Conservation (phyloP, 73 alveolate genomes). For the Paramecium biaurelia region DNA sequence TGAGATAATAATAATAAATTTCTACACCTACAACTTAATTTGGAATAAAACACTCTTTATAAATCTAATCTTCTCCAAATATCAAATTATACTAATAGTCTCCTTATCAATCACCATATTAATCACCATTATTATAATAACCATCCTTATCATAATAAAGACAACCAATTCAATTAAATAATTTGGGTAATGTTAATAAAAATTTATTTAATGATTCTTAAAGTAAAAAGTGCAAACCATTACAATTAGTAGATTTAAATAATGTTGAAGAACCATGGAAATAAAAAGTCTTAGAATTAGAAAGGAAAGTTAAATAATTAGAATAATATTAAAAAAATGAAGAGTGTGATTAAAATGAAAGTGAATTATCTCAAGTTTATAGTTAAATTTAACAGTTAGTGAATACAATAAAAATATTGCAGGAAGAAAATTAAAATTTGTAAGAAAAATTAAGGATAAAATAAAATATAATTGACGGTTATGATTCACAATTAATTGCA, state of each 20-base stretch:
- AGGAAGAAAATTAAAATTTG: neutral
- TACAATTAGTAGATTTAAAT: neutral
- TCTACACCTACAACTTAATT: neutral
- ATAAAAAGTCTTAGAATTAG: neutral
- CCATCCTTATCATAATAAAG: neutral
- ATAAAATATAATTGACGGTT: neutral
- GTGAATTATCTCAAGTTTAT: slow-evolving; percentile 25
- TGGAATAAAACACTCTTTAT: neutral
- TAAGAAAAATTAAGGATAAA: neutral
- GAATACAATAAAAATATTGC: neutral
- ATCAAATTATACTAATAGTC: neutral
- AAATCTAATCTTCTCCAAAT: neutral
- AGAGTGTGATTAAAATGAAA: neutral
- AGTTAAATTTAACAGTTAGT: slow-evolving; percentile 8
- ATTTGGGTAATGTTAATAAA: neutral
- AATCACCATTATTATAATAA: neutral
- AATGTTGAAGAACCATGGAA: neutral
- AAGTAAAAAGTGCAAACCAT: neutral
- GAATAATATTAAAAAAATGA: neutral
- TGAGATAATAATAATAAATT: neutral
- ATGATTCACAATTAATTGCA: neutral
- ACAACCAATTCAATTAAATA: neutral
- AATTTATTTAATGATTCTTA: neutral
- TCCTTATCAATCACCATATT: neutral
- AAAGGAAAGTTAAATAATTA: neutral